These are phyloP conservation scores for Barnettozyma vustinii DNA, from an alignment of 805 yeast species.

Conservation along the genomic window DNA sequence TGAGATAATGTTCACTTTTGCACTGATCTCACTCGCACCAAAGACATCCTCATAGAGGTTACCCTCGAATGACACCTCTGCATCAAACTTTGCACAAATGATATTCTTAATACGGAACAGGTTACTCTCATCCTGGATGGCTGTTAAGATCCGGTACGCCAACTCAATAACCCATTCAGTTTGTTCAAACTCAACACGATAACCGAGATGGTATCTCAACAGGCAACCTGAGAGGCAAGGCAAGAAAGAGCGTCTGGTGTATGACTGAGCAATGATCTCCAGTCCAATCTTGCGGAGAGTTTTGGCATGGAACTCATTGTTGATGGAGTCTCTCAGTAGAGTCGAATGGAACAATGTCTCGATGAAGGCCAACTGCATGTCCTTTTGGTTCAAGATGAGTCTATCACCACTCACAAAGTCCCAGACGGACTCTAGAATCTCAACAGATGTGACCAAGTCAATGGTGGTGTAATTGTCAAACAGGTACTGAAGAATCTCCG, in stretches of 20 bases:
- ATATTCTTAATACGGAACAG: constrained; percentile 56
- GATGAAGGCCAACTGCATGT: constrained; percentile 54
- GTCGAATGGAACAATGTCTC: constrained; percentile 39
- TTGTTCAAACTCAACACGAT: constrained; percentile 32
- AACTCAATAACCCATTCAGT: constrained; percentile 47
- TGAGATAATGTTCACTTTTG: constrained; percentile 45
- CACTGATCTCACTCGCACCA: constrained; percentile 53
- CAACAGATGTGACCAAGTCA: constrained; percentile 26
- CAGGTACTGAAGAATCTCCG: constrained; percentile 14
- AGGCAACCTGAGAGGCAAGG: constrained; percentile 51
- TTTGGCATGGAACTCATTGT: constrained; percentile 25
- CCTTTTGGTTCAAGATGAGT: constrained; percentile 58
- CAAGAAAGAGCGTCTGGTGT: constrained; percentile 62
- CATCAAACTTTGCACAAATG: constrained; percentile 48
- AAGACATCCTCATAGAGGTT: constrained; percentile 43
- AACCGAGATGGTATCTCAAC: constrained; percentile 35
- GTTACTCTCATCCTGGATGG: constrained; percentile 50
- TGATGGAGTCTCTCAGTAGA: constrained; percentile 35
- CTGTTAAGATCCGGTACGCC: constrained; percentile 39
- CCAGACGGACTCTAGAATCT: constrained; percentile 48
- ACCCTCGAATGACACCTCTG: constrained; percentile 31
- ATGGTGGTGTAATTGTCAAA: constrained; percentile 13
- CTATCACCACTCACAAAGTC: constrained; percentile 49
- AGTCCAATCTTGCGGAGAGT: constrained; percentile 28
- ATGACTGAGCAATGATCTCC: constrained; percentile 43